Base-by-base conservation (phyloP, 495 filamentous ascomycete genomes). In the Talaromyces nanjingensis region DNA sequence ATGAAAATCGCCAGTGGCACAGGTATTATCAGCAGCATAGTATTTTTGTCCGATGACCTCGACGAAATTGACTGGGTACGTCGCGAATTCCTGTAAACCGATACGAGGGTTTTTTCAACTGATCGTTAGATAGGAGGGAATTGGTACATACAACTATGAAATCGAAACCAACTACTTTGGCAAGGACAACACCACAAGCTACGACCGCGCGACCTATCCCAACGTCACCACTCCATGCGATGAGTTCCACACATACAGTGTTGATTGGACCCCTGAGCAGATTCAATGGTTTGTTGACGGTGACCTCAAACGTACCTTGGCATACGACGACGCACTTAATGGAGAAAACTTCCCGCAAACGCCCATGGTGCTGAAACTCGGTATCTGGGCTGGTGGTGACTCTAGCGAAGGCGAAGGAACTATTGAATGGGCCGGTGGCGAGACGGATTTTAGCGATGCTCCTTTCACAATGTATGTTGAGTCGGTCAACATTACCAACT, bases 101-200 rank as follows among this genome's bases (percentile, higher is more conserved):
- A 18, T 20, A 49, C 4, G 45, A 49, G n/a, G 6, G 1, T 20
- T 49, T n/a, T 0, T 4, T 16, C 4, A 49, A 20, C n/a, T 49
- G 6, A 49, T 18, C 5, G 20, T 49, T 20, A 9, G 18, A 8
- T 49, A 88, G 77, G 62, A 89, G 67, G 87, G 86, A 66, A 73
- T 84, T 47, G 86, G 87, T 60, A 77, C 76, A 27, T 79, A 83
- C 66, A 68, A 75, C 56, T 74, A 65, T 63, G 76, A 84, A 59
- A 87, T 92, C 4, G 89, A 96, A 75, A 88, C 85, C 63, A 92
- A 96, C 72, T 96, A 91, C 75, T 96, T 94, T 70, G 88, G 89
- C 71, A 92, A 94, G 73, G 91, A 90, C 6, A 84, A 89, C 56
- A 91, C 89, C 0, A 78, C 81, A 3, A 82, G 81, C 4, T 92